Evolutionary conservation across 139 green algal species (phyloP), one percentile per base, ranked within the genome.

Genomic region (Choricystis sp.): DNA sequence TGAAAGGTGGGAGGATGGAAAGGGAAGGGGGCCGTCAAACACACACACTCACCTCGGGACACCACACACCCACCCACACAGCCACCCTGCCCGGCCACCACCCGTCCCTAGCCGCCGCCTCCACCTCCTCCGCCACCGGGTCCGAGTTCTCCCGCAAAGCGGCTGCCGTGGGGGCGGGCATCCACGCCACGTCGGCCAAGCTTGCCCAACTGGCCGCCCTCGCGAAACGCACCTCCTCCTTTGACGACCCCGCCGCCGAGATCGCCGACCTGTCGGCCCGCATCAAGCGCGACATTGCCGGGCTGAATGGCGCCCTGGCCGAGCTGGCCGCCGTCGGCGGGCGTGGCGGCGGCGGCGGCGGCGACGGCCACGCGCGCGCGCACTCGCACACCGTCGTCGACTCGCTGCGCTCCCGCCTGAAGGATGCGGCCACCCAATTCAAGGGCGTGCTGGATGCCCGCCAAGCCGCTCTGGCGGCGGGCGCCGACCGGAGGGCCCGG

Each of bases 141-240:
- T 86, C 75, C 2, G 89, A 95, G 69, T 98, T 98, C 69, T 75
- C 85, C 0, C 67, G 71, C n/a, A 77, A 74, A 19, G 92, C 92
- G 23, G 84, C 86, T 4, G 66, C 81, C 2, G 94, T 98, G 29
- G 92, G 92, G 0, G 68, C 91, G 20, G 80, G 75, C 26, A 98
- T 98, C 48, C 91, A 98, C 66, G 78, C 67, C n/a, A 96, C 92
- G 2, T 91, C 83, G 1, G 25, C 86, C 28, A 97, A 95, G 71
- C 83, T 98, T n/a, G 76, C 86, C 52, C 87, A 88, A 69, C 80
- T 97, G 21, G 79, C 88, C 2, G 83, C 94, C 78, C 81, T 99
- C 19, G 93, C 93, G 1, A 95, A 94, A 76, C 83, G 88, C 26
- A 97, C 88, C 9, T 91, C 83, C 24, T 94, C 92, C 78, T 99